Conservation (phyloP, 192 early-diverging fungal genomes). For the Funneliformis geosporum region DNA sequence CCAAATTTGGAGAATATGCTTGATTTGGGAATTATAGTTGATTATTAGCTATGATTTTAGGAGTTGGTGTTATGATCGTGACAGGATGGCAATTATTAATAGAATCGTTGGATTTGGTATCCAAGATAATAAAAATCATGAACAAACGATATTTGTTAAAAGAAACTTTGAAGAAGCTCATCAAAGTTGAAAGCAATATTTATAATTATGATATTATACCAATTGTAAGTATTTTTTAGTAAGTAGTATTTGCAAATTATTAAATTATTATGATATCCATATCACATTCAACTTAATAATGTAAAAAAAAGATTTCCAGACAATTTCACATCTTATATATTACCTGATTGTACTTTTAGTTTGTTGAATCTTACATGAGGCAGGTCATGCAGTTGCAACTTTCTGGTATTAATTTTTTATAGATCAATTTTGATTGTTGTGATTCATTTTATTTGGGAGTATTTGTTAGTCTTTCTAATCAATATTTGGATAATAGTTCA, state of each 20-base stretch:
- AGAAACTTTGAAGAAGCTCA: slow-evolving; percentile 26
- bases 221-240: slow-evolving; percentile 56
- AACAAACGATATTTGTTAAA: slow-evolving; percentile 26
- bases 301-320: slow-evolving; percentile 68
- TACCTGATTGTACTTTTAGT: slow-evolving; percentile 64
- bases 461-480: slow-evolving; percentile 66
- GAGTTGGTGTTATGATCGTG: slow-evolving; percentile 47
- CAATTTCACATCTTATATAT: slow-evolving; percentile 64
- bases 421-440: too few species aligned
- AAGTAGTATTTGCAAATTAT: background rate
- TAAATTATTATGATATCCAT: background rate
- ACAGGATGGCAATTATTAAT: slow-evolving; percentile 46
- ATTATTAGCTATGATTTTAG: slow-evolving; percentile 47
- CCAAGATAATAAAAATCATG: too few species aligned
- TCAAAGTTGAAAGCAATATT: slow-evolving; percentile 27
- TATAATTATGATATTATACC: slow-evolving; percentile 58
- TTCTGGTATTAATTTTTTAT: slow-evolving; percentile 51
- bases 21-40: slow-evolving; percentile 50
- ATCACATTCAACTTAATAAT: too few species aligned
- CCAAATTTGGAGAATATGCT: slow-evolving; percentile 61
- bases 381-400: slow-evolving; percentile 76
- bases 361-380: slow-evolving; percentile 69
- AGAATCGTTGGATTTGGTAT: slow-evolving; percentile 3
- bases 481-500: slow-evolving; percentile 43
- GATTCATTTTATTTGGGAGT: slow-evolving; percentile 74